These are phyloP conservation scores for Kwoniella bestiolae DNA, from an alignment of 768 basidiomycete genomes.

Conservation along the genomic window DNA sequence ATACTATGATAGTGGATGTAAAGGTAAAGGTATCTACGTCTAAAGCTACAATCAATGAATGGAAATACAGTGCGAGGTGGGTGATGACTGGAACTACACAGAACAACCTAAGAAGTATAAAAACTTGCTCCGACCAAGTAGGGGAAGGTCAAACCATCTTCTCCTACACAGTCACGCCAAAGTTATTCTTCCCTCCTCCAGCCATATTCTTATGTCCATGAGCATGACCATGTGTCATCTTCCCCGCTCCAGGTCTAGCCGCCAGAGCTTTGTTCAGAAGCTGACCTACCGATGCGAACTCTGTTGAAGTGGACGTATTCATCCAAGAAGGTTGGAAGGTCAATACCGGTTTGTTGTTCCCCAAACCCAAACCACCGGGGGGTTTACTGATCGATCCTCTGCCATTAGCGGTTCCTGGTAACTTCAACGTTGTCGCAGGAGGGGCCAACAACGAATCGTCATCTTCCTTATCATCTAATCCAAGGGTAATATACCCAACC, in stretches of 20 bases:
- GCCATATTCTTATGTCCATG: conserved; percentile 13
- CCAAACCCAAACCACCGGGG: not conserved
- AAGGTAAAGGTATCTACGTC: no score
- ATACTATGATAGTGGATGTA: no score
- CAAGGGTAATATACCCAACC: conserved; percentile 3
- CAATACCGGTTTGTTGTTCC: not conserved
- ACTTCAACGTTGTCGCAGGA: not conserved
- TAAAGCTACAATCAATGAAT: no score
- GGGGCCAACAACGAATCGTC: no score
- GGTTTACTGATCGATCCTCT: not conserved
- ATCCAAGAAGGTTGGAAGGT: conserved; percentile 24
- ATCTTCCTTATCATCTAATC: not conserved
- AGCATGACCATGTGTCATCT: conserved; percentile 9
- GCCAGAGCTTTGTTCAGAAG: conserved; percentile 40
- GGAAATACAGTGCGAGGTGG: no score
- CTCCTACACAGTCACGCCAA: no score
- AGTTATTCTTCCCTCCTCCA: no score
- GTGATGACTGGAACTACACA: no score
- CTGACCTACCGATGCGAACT: conserved; percentile 36
- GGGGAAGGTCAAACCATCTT: no score
- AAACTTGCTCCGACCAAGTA: no score
- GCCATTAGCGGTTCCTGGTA: not conserved
- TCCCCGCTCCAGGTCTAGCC: conserved; percentile 23
- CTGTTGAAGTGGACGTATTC: conserved; percentile 13
- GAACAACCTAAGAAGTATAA: no score